These are phyloP conservation scores for Fusarium beomiforme DNA, from an alignment of 2,329 filamentous ascomycete species.

Conservation along the genomic window DNA sequence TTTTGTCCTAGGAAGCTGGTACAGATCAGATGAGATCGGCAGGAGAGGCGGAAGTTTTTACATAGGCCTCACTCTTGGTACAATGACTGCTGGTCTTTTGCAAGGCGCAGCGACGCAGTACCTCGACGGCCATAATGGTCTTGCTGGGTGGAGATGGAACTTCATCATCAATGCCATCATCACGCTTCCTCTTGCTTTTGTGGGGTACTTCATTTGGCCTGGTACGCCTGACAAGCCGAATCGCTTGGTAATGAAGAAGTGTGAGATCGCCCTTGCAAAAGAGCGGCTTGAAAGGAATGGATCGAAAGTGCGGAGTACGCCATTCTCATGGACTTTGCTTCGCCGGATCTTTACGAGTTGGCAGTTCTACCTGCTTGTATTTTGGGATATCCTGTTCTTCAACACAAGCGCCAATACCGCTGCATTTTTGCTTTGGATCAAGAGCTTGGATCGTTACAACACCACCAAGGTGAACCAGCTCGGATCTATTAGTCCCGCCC, in stretches of 20 bases:
- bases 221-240: neutral
- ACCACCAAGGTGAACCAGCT: neutral
- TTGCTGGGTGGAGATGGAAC: neutral
- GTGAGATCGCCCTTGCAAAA: neutral
- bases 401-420: neutral
- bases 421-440: neutral
- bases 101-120: neutral
- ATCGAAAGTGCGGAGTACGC: neutral
- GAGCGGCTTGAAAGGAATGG: fast-evolving
- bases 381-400: neutral
- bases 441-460: neutral
- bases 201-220: neutral
- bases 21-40: neutral
- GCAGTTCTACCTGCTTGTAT: neutral
- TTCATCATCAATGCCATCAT: neutral
- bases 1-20: neutral
- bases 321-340: neutral
- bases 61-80: neutral
- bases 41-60: neutral
- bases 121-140: neutral
- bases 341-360: neutral
- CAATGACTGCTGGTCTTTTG: neutral
- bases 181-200: fast-evolving
- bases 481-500: neutral
- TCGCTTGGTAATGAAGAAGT: neutral